Conservation (phyloP, 176 grass and related monocot species). For the Cenchrus americanus region DNA sequence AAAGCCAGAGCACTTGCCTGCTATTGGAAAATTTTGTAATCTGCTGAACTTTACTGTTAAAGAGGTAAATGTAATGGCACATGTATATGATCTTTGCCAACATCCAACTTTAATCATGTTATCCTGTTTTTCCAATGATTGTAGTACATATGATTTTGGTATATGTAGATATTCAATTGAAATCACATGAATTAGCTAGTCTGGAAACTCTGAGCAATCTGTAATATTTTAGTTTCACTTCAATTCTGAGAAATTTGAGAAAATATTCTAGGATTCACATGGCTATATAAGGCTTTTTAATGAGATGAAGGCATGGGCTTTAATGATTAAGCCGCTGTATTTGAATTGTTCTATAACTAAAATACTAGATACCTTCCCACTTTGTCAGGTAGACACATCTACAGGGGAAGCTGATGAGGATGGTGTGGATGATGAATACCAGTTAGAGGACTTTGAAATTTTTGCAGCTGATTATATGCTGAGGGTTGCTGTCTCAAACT, state of each 20-base stretch:
- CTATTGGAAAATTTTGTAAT: slow-evolving; percentile 79
- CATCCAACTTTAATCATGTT: not conserved
- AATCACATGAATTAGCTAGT: not conserved
- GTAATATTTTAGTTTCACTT: not conserved
- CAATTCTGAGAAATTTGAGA: not conserved
- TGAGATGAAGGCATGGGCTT: not conserved
- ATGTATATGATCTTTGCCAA: not conserved
- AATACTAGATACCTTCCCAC: slow-evolving; percentile 23
- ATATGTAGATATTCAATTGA: not conserved
- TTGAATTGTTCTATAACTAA: not conserved
- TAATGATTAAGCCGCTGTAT: not conserved
- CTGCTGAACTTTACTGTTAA: slow-evolving; percentile 86
- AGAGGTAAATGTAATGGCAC: slow-evolving; percentile 58
- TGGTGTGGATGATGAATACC: slow-evolving; percentile 97
- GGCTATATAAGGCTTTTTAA: not conserved
- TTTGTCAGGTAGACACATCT: slow-evolving; percentile 76
- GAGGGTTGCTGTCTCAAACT: slow-evolving; percentile 87
- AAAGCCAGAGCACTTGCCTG: slow-evolving; percentile 82
- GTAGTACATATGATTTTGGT: slow-evolving; percentile 16
- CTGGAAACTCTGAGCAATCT: slow-evolving; percentile 6
- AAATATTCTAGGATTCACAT: no score
- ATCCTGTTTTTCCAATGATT: slow-evolving; percentile 27
- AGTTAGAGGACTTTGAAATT: slow-evolving; percentile 90
- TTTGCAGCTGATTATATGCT: slow-evolving; percentile 89
- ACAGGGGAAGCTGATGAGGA: slow-evolving; percentile 88